Percentiles rank a stretch among this genome's conserved stretches.
These are phyloP conservation scores for Taphrina betulina DNA, from an alignment of 1,139 yeast genomes.

Conservation along the genomic window DNA sequence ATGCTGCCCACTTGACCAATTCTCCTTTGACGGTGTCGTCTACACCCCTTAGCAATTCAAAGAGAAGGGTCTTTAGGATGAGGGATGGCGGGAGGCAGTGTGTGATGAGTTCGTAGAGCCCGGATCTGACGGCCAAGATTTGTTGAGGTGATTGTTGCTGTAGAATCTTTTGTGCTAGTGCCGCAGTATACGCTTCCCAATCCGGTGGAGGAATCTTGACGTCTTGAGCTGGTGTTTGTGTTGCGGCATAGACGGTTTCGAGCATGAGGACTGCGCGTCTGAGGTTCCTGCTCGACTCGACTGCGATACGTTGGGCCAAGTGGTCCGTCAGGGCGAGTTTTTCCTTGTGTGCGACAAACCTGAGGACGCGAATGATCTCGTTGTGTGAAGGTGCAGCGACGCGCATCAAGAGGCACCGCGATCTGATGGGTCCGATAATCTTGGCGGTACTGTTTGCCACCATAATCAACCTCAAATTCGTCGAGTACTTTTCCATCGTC, in stretches of 20 bases:
- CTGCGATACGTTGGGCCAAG: constrained; percentile 57
- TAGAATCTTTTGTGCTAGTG: constrained; percentile 60
- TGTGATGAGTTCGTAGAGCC: constrained; percentile 77
- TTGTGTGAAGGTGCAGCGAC: constrained; percentile 72
- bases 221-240: constrained; percentile 47
- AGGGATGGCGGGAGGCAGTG: constrained; percentile 90
- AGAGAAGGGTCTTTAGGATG: constrained; percentile 54
- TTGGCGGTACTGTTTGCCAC: constrained; percentile 87
- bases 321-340: constrained; percentile 49
- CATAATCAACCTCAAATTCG: constrained; percentile 77
- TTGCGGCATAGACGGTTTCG: constrained; percentile 71
- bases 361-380: constrained; percentile 59
- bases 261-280: constrained; percentile 74
- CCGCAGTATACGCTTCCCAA: constrained; percentile 78
- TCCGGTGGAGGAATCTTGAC: constrained; percentile 63
- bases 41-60: constrained; percentile 55
- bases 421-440: constrained; percentile 88
- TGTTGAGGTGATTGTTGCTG: constrained; percentile 63
- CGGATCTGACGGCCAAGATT: constrained; percentile 69
- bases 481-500: constrained; percentile 96
- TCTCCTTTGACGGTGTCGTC: constrained; percentile 50
- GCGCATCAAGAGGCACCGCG: constrained; percentile 83
- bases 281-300: constrained; percentile 64
- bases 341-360: constrained; percentile 60
- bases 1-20: constrained; percentile 67